Evolutionary conservation across 306 rosid species (phyloP).

Genomic region (Acmispon strigosus): DNA sequence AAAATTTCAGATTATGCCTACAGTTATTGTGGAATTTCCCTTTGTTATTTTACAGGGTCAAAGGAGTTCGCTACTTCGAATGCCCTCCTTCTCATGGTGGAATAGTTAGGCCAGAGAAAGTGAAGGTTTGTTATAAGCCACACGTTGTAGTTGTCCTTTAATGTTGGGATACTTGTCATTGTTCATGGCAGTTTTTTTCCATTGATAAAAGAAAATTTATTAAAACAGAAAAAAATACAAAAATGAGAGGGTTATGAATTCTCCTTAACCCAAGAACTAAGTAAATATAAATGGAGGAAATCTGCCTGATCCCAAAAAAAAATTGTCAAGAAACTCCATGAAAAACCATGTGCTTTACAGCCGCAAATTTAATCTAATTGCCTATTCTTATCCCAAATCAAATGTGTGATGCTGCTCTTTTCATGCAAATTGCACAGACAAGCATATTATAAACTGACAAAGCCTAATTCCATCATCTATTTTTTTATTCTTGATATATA

Average conservation of each 20-base stretch:
- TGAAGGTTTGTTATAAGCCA: constrained; percentile 50
- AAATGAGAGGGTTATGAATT: not conserved
- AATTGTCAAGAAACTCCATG: not conserved
- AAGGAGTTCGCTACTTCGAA: constrained; percentile 70
- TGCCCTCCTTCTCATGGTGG: constrained; percentile 82
- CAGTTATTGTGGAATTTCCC: not conserved
- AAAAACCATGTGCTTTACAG: not conserved
- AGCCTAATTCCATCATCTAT: too few relatives aligned
- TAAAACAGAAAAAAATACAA: not conserved
- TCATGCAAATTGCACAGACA: not conserved
- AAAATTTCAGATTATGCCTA: not conserved
- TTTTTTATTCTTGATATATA: too few relatives aligned
- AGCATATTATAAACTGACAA: not conserved
- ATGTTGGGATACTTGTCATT: not conserved
- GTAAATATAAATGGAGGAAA: not conserved
- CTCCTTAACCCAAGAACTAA: not conserved
- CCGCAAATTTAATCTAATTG: not conserved
- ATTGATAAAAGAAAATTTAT: not conserved
- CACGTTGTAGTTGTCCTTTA: not conserved
- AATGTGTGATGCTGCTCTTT: not conserved
- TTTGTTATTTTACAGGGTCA: constrained; percentile 50
- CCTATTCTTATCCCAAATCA: not conserved
- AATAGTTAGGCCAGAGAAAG: constrained; percentile 87
- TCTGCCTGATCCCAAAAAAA: not conserved
- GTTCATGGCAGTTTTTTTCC: not conserved